Evolutionary conservation across 1,284 basidiomycete species (phyloP).

Genomic region (Trichosporon sp.): DNA sequence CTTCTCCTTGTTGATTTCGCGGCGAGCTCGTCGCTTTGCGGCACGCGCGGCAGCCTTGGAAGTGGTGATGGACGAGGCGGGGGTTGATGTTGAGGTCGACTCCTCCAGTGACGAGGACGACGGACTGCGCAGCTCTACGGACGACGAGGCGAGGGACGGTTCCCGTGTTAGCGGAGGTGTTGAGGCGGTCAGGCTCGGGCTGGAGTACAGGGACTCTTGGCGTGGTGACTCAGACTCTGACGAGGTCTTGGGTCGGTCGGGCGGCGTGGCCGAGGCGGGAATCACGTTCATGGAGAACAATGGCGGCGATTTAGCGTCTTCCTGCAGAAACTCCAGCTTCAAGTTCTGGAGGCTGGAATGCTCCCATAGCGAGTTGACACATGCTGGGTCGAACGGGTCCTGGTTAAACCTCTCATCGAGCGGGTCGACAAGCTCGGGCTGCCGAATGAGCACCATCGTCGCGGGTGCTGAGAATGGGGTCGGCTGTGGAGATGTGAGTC

Average conservation of each 20-base stretch:
- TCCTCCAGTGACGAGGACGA: conserved; percentile 1
- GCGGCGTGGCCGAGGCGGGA: not conserved
- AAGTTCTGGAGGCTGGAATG: not conserved
- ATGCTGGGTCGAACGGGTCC: conserved; percentile 6
- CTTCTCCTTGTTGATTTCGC: conserved; percentile 24
- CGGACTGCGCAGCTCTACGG: not conserved
- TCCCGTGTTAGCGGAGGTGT: conserved; percentile 3
- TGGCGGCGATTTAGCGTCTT: not conserved
- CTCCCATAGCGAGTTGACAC: conserved; percentile 8
- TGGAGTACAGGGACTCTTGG: not conserved
- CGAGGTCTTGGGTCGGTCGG: not conserved
- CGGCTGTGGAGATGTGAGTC: not conserved
- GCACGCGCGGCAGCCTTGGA: conserved; percentile 1
- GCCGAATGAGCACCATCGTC: not conserved
- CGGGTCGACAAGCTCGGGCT: not conserved
- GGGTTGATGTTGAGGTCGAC: not conserved
- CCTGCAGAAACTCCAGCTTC: conserved; percentile 6
- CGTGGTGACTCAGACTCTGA: not conserved
- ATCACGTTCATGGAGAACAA: not conserved
- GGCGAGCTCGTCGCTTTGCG: conserved; percentile 21
- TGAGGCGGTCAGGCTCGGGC: not conserved
- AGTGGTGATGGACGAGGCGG: conserved; percentile 9
- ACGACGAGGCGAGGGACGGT: conserved; percentile 7
- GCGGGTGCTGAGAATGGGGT: not conserved
- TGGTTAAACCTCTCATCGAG: conserved; percentile 4